Conservation (phyloP, 164 flowering plant species). For the Paratinospora sagittata region DNA sequence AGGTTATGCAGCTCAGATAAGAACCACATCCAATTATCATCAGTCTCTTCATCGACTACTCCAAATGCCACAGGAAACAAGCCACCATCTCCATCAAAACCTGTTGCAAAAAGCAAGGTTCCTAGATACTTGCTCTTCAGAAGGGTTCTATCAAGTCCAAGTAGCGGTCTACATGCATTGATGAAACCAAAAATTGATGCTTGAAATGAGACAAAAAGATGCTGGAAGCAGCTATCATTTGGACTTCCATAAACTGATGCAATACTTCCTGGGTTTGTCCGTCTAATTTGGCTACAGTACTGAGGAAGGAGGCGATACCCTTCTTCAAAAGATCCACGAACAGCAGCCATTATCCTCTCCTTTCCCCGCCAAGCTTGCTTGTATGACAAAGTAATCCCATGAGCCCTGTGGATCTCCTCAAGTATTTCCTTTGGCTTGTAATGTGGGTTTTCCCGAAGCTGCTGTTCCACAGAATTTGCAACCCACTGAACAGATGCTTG, state of each 20-base stretch:
- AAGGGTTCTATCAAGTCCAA: conserved; percentile 76
- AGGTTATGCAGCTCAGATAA: conserved; percentile 31
- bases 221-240: conserved; percentile 68
- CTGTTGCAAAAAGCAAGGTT: conserved; percentile 38
- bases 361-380: conserved; percentile 97
- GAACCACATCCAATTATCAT: conserved; percentile 41
- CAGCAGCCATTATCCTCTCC: conserved; percentile 89
- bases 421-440: conserved; percentile 94
- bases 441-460: conserved; percentile 74
- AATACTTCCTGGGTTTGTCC: conserved; percentile 83
- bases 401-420: conserved; percentile 81
- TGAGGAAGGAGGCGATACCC: conserved; percentile 83
- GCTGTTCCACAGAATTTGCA: conserved; percentile 78
- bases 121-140: conserved; percentile 91
- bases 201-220: conserved; percentile 81
- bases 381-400: conserved; percentile 88
- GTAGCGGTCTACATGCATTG: conserved; percentile 80
- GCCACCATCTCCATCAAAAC: conserved; percentile 38
- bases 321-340: conserved; percentile 95
- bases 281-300: conserved; percentile 76
- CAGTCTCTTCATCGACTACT: conserved; percentile 32
- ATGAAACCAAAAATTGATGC: conserved; percentile 92
- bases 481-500: conserved; percentile 98
- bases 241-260: conserved; percentile 86
- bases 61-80: conserved; percentile 35